Evolutionary conservation across 768 basidiomycete species (phyloP).

Genomic region (Sporobolomyces phaffii): DNA sequence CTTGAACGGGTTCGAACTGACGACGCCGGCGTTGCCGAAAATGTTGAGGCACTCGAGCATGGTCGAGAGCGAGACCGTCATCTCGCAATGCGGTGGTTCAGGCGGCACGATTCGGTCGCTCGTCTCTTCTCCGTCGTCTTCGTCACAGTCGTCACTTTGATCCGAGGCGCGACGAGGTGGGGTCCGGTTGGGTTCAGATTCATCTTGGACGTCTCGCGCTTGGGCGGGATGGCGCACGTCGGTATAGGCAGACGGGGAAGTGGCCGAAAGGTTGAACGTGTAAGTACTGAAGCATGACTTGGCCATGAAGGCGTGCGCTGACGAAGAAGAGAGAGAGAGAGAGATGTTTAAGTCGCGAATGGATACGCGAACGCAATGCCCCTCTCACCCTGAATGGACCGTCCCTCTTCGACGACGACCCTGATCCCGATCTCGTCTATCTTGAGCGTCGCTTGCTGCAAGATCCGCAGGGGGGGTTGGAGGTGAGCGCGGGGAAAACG

Average conservation of each 20-base stretch:
- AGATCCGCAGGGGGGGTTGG: too few species aligned
- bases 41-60: constrained; percentile 87
- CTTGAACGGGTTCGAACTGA: constrained; percentile 33
- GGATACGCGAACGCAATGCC: too few species aligned
- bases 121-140: not conserved
- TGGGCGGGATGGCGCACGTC: constrained; percentile 46
- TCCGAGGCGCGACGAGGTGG: too few species aligned
- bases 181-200: too few species aligned
- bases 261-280: constrained; percentile 53
- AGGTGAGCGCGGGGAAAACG: too few species aligned
- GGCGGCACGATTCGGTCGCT: constrained; percentile 3
- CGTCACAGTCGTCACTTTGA: not conserved
- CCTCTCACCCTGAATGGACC: constrained; percentile 67
- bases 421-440: constrained; percentile 65
- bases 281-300: constrained; percentile 74
- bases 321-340: not conserved
- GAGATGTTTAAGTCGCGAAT: constrained; percentile 5
- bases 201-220: constrained; percentile 41
- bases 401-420: constrained; percentile 77
- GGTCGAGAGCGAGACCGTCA: constrained; percentile 77
- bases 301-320: constrained; percentile 79
- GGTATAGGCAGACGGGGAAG: constrained; percentile 40
- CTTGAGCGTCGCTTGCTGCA: constrained; percentile 61
- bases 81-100: constrained; percentile 47
- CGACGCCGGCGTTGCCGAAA: constrained; percentile 67